Base-by-base conservation (phyloP, 1,139 yeast species). In the Yamadazyma membranifaciens region DNA sequence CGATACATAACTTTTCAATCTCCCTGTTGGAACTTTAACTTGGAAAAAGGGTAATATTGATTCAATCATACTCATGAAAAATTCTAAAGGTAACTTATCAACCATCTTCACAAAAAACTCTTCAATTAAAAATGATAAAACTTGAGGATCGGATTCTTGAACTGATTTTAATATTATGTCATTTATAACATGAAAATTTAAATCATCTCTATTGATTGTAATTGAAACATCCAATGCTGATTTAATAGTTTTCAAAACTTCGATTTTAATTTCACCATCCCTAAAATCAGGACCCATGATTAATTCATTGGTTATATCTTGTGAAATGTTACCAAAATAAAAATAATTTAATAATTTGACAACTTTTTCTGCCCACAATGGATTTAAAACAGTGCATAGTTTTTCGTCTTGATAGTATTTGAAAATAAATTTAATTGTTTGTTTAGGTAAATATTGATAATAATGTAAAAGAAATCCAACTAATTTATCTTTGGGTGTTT, bases 301-400 rank as follows among this genome's bases (percentile, higher is more conserved):
- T 25, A 37, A 31, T 17, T 31, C 39, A 27, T 27, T n/a, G 13
- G 13, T 6, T 11, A n/a, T 27, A 11, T 13, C 14, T 10, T 11
- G 12, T 10, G 12, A 9, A 27, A n/a, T 27, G 13, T 11, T 31
- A 17, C 60, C 62, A 32, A 57, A 59, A 52, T 69, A 81, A 51
- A 81, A 82, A 17, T 65, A 62, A 17, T 67, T 63, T 17, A 81
- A 57, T 3, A 82, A 45, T n/a, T 60, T 62, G 16, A 60, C 57
- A 36, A 78, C 63, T 49, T 78, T 77, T 2, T 64, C 67, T 35
- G 62, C 60, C 87, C 89, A 83, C 14, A 69, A 59, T 0, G 75
- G 68, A 34, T 72, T 62, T n/a, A 80, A 54, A 6, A 80, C 73
- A 1, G 81, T 67, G 51, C 89, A 82, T 20, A 73, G 51, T 39